phyloP scores from a whole-genome alignment of 345 rosid species.

The Gynandropsis gynandra region DNA sequence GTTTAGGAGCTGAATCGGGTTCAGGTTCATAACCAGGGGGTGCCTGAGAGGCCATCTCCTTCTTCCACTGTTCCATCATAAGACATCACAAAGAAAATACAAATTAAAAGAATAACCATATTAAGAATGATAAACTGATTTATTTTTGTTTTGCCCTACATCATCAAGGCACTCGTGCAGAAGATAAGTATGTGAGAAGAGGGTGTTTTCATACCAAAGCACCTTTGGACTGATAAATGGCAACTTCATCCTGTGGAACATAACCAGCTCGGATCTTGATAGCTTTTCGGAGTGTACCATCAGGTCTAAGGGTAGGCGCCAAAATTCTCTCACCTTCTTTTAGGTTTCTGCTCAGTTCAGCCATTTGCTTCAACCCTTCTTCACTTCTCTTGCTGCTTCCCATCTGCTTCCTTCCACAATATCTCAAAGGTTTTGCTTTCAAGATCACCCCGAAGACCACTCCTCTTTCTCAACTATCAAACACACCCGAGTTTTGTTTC shows the following conservation, averaged over 20 bases:
- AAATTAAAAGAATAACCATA: background rate
- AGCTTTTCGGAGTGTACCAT: constrained; percentile 84
- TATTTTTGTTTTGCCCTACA: background rate
- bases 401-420: constrained; percentile 22
- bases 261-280: constrained; percentile 85
- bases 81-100: background rate
- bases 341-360: constrained; percentile 76
- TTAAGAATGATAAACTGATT: background rate
- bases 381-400: constrained; percentile 39
- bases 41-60: constrained; percentile 54
- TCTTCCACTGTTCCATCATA: constrained; percentile 51
- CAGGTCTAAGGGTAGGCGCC: constrained; percentile 82
- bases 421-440: background rate
- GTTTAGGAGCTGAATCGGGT: constrained; percentile 40
- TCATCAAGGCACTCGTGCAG: background rate
- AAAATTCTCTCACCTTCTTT: constrained; percentile 94
- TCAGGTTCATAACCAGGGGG: constrained; percentile 82
- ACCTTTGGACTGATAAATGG: constrained; percentile 82
- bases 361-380: constrained; percentile 46
- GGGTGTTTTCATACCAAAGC: constrained; percentile 47
- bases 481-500: constrained; percentile 2
- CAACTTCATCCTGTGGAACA: constrained; percentile 84
- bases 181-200: constrained; percentile 7
- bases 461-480: constrained; percentile 13
- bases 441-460: background rate